Base-by-base conservation (phyloP, 805 yeast species). In the Zygosaccharomyces bailii region DNA sequence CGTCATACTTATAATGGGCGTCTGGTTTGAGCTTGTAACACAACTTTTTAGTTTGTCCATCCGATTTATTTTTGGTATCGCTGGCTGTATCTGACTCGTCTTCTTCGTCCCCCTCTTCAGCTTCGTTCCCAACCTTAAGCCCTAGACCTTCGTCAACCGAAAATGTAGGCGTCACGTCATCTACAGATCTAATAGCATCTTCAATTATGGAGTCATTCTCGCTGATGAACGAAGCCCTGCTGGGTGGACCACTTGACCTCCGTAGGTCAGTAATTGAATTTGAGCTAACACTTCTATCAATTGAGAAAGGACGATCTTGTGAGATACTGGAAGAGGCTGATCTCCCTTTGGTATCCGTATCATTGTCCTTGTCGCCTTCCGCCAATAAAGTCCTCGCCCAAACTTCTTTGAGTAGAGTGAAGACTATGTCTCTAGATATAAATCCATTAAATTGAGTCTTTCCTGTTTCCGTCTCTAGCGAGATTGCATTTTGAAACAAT, bases 401-500 rank as follows among this genome's bases (percentile, higher is more conserved):
- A 9, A 84, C 70, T 4, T 80, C 73, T 50, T 76, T 79, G 52
- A 93, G 70, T 45, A 88, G 75, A 35, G 82, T 84, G 53, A 77
- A 77, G 0, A 95, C 83, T 5, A 80, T 65, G 60, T 91, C 96
- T 45, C 97, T 74, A 1, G 91, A 78, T 5, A 87, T 69, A 58
- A 91, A 89, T 44, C 95, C 86, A 10, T 96, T 96, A 71, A 91
- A 90, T 14, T 79, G 79, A 55, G 88, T 86, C 49, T 77, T 79
- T 74, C 76, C 65, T 72, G 77, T 57, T 29, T 67, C 71, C 0
- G 93, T 84, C 53, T 80, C 83, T 18, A 88, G 72, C 4, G 76
- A 69, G 32, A 91, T 87, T 2, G 96, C 97, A 61, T 91, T 91
- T 17, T 96, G 95, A 57, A 89, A 88, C 18, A 89, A 70, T 0